These are phyloP conservation scores for Acarospora socialis DNA, from an alignment of 2,329 filamentous ascomycete species.

Conservation along the genomic window DNA sequence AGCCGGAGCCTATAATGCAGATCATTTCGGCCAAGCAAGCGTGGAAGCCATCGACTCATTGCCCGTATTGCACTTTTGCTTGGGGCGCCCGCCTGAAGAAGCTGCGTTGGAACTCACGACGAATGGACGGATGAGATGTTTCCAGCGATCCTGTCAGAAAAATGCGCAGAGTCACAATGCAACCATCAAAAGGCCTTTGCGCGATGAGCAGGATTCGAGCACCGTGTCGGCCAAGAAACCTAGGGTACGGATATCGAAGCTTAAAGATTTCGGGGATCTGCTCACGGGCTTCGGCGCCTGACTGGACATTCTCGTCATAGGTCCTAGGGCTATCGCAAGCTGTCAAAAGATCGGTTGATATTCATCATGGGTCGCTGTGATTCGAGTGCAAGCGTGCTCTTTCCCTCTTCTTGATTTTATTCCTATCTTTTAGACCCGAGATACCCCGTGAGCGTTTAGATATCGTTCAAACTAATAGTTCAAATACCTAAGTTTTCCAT, in stretches of 20 bases:
- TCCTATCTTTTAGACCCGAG: too few relatives aligned
- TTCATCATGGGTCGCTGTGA: too few relatives aligned
- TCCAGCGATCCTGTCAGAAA: background rate
- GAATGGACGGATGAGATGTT: background rate
- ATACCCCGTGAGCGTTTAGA: too few relatives aligned
- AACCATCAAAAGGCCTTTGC: background rate
- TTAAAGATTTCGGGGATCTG: constrained; percentile 6
- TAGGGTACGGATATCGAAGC: constrained; percentile 6
- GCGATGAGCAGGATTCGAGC: background rate
- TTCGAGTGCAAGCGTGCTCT: too few relatives aligned
- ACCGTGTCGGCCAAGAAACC: constrained; percentile 3
- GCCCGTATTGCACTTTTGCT: constrained; percentile 1
- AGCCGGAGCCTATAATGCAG: constrained; percentile 2
- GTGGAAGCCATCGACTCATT: constrained; percentile 3
- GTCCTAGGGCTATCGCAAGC: too few relatives aligned
- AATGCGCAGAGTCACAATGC: background rate
- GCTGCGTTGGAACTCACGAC: background rate
- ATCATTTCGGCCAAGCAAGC: background rate
- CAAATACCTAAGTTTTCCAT: too few relatives aligned
- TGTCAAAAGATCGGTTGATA: too few relatives aligned
- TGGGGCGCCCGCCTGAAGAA: background rate
- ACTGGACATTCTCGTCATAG: too few relatives aligned
- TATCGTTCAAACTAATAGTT: too few relatives aligned
- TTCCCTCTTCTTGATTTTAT: too few relatives aligned
- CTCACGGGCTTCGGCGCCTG: constrained; percentile 5